Percentiles rank a stretch among this genome's conserved stretches.
These are phyloP conservation scores for Ceratocystis cubensis DNA, from an alignment of 2,329 filamentous ascomycete species.

Conservation along the genomic window DNA sequence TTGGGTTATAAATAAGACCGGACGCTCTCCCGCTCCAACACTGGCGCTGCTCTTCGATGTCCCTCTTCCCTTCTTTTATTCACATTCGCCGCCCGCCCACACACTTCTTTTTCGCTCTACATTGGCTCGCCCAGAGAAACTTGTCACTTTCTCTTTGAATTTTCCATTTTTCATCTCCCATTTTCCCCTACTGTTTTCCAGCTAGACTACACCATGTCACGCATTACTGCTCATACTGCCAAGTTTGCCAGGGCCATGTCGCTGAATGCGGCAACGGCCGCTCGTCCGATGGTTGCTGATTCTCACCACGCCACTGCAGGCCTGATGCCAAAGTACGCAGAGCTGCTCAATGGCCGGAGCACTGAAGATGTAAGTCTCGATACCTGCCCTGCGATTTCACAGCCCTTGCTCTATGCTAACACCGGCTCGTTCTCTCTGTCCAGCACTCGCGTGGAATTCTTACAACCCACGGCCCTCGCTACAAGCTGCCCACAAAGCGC, in stretches of 20 bases:
- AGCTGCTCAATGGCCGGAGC: conserved; percentile 31
- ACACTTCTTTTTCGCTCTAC: neutral
- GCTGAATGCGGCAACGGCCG: conserved; percentile 32
- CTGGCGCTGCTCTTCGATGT: neutral
- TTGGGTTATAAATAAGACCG: neutral
- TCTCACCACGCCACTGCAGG: conserved; percentile 29
- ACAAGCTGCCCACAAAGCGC: conserved; percentile 28
- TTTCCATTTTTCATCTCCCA: neutral
- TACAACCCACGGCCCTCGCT: conserved; percentile 37
- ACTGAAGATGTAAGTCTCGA: conserved; percentile 32
- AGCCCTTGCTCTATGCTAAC: neutral
- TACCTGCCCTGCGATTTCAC: neutral
- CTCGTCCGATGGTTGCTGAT: conserved; percentile 29
- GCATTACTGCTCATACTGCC: conserved; percentile 38
- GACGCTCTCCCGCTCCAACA: neutral
- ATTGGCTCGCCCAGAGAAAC: neutral
- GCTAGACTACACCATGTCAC: conserved; percentile 31
- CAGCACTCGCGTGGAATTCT: conserved; percentile 32
- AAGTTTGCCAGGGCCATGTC: conserved; percentile 35
- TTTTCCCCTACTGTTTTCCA: neutral
- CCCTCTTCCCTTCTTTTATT: neutral
- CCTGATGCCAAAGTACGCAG: conserved; percentile 38
- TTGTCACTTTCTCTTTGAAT: neutral
- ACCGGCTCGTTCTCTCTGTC: conserved; percentile 9
- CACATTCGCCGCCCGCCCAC: no score